phyloP scores from a whole-genome alignment of 176 grass and related monocot genomes.

The Lolium perenne region DNA sequence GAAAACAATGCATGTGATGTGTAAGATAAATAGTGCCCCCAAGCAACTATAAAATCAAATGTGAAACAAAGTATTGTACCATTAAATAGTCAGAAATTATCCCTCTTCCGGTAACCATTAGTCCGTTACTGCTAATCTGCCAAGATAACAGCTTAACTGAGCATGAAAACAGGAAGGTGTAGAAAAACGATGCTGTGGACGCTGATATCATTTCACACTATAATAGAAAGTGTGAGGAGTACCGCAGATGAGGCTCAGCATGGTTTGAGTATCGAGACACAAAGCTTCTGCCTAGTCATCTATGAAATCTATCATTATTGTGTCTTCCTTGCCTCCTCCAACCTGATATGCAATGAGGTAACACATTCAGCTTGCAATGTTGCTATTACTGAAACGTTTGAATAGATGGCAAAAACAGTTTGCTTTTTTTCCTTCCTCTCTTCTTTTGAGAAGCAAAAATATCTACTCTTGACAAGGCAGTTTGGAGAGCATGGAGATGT shows the following conservation, averaged over 20 bases:
- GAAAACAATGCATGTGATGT: constrained; percentile 1
- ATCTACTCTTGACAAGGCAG: neutral
- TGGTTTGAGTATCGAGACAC: neutral
- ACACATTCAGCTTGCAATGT: constrained; percentile 4
- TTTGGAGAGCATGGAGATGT: neutral
- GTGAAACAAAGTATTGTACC: constrained; percentile 24
- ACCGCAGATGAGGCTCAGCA: constrained; percentile 1
- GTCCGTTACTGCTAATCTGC: constrained; percentile 60
- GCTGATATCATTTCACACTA: constrained; percentile 22
- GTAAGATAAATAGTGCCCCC: constrained; percentile 26
- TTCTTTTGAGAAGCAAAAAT: neutral
- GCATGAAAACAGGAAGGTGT: constrained; percentile 22
- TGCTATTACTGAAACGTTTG: neutral
- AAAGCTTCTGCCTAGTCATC: constrained; percentile 36
- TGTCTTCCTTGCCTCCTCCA: constrained; percentile 48
- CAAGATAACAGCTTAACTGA: constrained; percentile 36
- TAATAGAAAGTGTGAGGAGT: constrained; percentile 6
- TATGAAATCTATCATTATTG: constrained; percentile 46
- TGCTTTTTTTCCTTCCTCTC: neutral
- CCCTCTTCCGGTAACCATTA: constrained; percentile 55
- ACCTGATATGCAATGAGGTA: constrained; percentile 40
- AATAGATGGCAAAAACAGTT: neutral
- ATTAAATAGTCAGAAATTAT: constrained; percentile 43
- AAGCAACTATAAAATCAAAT: neutral
- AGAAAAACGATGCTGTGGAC: neutral